Conservation (phyloP, 2,329 filamentous ascomycete genomes). For the Penicillium sp. region DNA sequence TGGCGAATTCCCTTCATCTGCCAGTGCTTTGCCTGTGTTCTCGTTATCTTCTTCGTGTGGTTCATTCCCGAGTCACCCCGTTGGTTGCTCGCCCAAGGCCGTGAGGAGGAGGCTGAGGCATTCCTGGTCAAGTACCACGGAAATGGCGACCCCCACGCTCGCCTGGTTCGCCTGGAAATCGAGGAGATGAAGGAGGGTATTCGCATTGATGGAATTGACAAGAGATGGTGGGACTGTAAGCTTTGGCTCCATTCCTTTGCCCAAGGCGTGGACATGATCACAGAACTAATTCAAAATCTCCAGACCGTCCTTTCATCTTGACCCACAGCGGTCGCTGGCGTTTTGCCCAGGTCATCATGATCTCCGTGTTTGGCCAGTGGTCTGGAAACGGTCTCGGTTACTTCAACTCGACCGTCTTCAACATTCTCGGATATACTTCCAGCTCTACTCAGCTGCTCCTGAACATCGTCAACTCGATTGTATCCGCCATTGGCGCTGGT, state of each 20-base stretch:
- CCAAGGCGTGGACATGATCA: background rate
- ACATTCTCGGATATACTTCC: constrained; percentile 33
- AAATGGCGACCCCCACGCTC: constrained; percentile 32
- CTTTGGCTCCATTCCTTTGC: background rate
- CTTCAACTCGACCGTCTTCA: constrained; percentile 56
- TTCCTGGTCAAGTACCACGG: constrained; percentile 35
- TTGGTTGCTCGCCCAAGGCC: constrained; percentile 41
- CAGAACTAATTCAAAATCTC: background rate
- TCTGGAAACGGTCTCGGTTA: constrained; percentile 57
- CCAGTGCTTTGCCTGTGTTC: constrained; percentile 64
- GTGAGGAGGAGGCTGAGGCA: constrained; percentile 27
- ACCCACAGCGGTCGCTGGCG: constrained; percentile 55
- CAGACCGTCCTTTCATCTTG: constrained; percentile 51
- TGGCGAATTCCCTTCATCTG: constrained; percentile 70
- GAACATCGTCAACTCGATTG: constrained; percentile 53
- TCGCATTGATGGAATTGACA: constrained; percentile 52
- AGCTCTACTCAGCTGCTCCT: constrained; percentile 48
- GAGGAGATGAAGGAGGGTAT: constrained; percentile 45
- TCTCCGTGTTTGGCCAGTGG: constrained; percentile 57
- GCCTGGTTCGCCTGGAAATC: constrained; percentile 33
- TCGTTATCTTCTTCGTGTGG: constrained; percentile 60
- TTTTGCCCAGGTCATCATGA: constrained; percentile 55
- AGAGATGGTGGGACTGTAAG: constrained; percentile 53
- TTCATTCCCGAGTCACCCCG: constrained; percentile 70
- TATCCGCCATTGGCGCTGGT: constrained; percentile 53